A percentile compares a stretch with the other conserved stretches of the same genome.
These are phyloP conservation scores for Fusarium sp. DNA, from an alignment of 2,329 filamentous ascomycete species.

Conservation along the genomic window DNA sequence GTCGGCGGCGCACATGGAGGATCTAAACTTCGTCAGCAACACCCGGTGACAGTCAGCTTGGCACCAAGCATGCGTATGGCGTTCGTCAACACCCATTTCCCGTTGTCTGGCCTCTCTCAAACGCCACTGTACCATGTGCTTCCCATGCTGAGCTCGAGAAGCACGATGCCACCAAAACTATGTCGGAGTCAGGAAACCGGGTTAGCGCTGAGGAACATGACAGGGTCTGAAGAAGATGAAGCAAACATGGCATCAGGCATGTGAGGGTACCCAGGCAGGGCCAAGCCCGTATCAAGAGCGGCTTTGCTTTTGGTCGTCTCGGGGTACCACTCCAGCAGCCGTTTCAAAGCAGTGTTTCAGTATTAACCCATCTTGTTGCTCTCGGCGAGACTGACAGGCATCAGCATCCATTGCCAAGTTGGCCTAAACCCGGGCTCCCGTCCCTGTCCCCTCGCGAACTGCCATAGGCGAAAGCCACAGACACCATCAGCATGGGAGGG, in stretches of 20 bases:
- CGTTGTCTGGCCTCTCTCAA: conserved; percentile 8
- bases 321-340: conserved; percentile 31
- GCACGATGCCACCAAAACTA: conserved; percentile 7
- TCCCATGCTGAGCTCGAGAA: conserved; percentile 8
- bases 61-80: conserved; percentile 18
- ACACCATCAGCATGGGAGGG: conserved; percentile 9
- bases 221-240: conserved; percentile 9
- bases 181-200: conserved; percentile 12
- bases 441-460: conserved; percentile 7
- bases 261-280: background rate
- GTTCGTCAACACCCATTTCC: conserved; percentile 18
- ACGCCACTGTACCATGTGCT: conserved; percentile 5
- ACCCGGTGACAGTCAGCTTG: background rate
- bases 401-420: conserved; percentile 30
- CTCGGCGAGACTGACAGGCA: conserved; percentile 27
- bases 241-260: conserved; percentile 8
- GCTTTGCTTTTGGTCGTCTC: conserved; percentile 8
- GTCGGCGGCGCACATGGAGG: background rate
- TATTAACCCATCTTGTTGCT: conserved; percentile 19
- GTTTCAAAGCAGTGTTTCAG: conserved; percentile 44
- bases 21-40: conserved; percentile 1
- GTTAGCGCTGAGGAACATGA: conserved; percentile 10
- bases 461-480: conserved; percentile 3
- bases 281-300: conserved; percentile 22
- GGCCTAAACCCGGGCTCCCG: background rate